Base-by-base conservation (phyloP, 23 red algal genomes). In the Agarophyton chilense region DNA sequence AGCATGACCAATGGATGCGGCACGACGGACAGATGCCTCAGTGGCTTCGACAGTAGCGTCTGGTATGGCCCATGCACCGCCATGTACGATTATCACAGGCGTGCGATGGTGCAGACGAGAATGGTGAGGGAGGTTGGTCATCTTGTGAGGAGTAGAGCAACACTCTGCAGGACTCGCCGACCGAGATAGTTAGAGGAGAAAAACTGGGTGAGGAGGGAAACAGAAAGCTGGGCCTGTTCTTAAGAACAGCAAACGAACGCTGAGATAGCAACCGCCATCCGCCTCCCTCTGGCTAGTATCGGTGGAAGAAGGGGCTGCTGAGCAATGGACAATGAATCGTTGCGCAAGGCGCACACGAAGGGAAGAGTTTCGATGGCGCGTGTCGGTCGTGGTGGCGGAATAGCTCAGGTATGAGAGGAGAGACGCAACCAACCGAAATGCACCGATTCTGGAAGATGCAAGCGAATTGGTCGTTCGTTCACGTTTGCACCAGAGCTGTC, bases 51-150 rank as follows among this genome's bases (percentile, higher is more conserved):
- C 89, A 6, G 45, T 55, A 22, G 76, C 47, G 44, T 90, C 79
- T 14, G 93, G 93, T 46, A 95, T 95, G 5, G 84, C 63, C 93
- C 93, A 95, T 22, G 93, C 93, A 45, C 93, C 93, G n/a, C 93
- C 93, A 51, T 95, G 93, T 2, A 95, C 79, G 21, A 95, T 88
- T 38, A 95, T 90, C 11, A 72, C 41, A 0, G 85, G 85, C 28
- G 68, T 10, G 68, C 68, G 68, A 47, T 74, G 41, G 21, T 74
- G 68, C 38, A 33, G 24, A 16, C 68, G 68, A 12, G 68, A 47
- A 47, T 43, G 38, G 3, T 29, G 10, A 29, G 38, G 21, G 4
- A 49, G 38, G 41, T 74, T 74, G 38, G 68, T 74, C 68, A 74
- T 74, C 29, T 25, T 65, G 60, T 35, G 26, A 55, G 52, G 52